Conservation (phyloP, 129 eudicot species). For the Lactuca saligna region DNA sequence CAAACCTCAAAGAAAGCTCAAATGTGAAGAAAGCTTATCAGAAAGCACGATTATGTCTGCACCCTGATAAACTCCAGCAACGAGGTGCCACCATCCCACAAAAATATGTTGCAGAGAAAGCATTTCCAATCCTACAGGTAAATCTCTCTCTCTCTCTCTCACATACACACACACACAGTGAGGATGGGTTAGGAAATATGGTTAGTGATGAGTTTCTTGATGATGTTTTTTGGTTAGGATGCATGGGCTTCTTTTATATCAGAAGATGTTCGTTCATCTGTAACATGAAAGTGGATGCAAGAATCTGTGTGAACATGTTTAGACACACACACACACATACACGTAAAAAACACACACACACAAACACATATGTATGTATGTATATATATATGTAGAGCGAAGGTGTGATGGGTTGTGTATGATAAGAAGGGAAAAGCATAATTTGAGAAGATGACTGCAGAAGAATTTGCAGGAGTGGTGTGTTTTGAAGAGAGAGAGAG, state of each 20-base stretch:
- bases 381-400: not conserved
- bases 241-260: constrained; percentile 78
- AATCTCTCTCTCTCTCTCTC: not conserved
- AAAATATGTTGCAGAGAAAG: constrained; percentile 69
- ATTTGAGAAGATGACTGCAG: not conserved
- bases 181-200: not conserved
- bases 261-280: constrained; percentile 42
- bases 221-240: constrained; percentile 47
- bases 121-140: constrained; percentile 77
- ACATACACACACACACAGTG: not conserved
- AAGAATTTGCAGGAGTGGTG: constrained; percentile 12
- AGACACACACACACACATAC: not conserved
- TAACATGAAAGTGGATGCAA: constrained; percentile 21
- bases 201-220: not conserved
- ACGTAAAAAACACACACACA: not conserved
- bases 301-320: constrained; percentile 14
- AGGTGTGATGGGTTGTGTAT: not conserved
- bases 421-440: not conserved
- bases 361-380: not conserved
- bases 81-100: constrained; percentile 61
- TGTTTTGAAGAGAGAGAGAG: constrained; percentile 10
- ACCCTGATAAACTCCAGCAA: constrained; percentile 83
- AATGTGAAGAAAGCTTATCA: constrained; percentile 80
- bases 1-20: constrained; percentile 53
- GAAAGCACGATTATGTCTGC: constrained; percentile 72